phyloP scores from a whole-genome alignment of 2,329 filamentous ascomycete species.

The Mollisia scopiformis region DNA sequence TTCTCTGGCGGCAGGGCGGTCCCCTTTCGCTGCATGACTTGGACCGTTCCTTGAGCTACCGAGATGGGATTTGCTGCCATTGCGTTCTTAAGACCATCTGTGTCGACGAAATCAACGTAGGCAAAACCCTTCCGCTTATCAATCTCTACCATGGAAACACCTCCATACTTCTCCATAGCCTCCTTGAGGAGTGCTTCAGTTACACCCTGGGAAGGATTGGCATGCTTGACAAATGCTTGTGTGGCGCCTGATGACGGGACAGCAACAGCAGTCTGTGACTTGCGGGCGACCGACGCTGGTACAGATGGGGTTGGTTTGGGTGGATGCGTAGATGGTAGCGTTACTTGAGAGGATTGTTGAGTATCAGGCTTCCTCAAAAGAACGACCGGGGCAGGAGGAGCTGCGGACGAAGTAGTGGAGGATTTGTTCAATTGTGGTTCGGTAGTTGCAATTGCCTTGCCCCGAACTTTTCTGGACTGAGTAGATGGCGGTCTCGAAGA shows the following conservation, averaged over 20 bases:
- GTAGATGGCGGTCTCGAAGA: conserved; percentile 33
- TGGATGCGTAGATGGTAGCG: conserved; percentile 33
- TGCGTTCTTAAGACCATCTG: conserved; percentile 74
- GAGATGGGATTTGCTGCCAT: conserved; percentile 80
- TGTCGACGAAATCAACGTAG: conserved; percentile 84
- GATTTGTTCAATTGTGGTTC: conserved; percentile 27
- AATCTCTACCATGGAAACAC: conserved; percentile 81
- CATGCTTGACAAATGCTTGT: conserved; percentile 79
- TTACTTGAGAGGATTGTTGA: conserved; percentile 30
- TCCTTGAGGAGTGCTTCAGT: conserved; percentile 79
- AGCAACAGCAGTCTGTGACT: conserved; percentile 32
- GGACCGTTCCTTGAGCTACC: conserved; percentile 83
- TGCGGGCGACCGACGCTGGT: conserved; percentile 23
- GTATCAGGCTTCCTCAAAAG: conserved; percentile 44
- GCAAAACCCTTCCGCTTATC: conserved; percentile 95
- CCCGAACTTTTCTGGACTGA: conserved; percentile 32
- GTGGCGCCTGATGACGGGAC: conserved; percentile 51
- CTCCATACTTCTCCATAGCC: conserved; percentile 74
- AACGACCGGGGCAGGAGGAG: conserved; percentile 38
- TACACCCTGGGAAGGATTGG: conserved; percentile 88
- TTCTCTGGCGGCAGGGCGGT: conserved; percentile 83
- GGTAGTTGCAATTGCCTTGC: conserved; percentile 42
- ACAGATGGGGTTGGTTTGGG: conserved; percentile 24
- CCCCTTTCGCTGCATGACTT: conserved; percentile 82
- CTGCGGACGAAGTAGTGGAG: conserved; percentile 24